Conservation (phyloP, 768 basidiomycete species). For the Phylloporus sp. region DNA sequence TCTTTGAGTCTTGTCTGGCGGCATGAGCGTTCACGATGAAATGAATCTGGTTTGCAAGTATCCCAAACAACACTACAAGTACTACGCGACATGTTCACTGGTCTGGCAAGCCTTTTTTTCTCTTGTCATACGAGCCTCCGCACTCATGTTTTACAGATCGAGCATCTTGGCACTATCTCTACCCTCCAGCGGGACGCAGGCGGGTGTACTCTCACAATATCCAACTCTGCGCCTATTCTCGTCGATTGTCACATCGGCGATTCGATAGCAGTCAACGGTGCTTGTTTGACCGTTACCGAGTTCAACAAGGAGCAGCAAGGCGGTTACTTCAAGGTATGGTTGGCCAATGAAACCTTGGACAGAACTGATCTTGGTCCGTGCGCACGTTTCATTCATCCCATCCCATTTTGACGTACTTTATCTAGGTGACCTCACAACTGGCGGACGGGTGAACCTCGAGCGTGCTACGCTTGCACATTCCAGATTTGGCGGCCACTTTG, state of each 20-base stretch:
- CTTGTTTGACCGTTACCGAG: constrained; percentile 87
- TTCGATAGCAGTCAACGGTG: constrained; percentile 87
- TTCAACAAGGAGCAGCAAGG: constrained; percentile 61
- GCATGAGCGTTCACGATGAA: constrained; percentile 11
- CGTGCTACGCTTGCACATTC: constrained; percentile 90
- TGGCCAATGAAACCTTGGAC: constrained; percentile 92
- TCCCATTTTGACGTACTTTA: constrained; percentile 5
- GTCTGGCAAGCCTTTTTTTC: constrained; percentile 50
- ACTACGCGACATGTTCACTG: constrained; percentile 68
- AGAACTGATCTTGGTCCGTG: constrained; percentile 82
- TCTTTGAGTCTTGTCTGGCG: background rate
- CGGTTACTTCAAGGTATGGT: constrained; percentile 90
- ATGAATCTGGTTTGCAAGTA: no score
- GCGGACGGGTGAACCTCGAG: constrained; percentile 86
- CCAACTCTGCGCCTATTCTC: constrained; percentile 67
- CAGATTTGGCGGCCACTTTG: constrained; percentile 95
- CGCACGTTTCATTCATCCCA: background rate
- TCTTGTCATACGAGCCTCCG: background rate
- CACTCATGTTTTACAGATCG: constrained; percentile 54
- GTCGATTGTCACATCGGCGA: constrained; percentile 91
- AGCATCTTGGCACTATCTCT: constrained; percentile 79
- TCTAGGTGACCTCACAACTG: constrained; percentile 71
- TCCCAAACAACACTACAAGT: no score
- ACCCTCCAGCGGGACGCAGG: constrained; percentile 59
- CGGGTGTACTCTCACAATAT: constrained; percentile 82